A percentile compares a stretch with the other conserved stretches of the same genome.
Conservation (phyloP, 2,329 filamentous ascomycete species). For the Sporothrix pallida region DNA sequence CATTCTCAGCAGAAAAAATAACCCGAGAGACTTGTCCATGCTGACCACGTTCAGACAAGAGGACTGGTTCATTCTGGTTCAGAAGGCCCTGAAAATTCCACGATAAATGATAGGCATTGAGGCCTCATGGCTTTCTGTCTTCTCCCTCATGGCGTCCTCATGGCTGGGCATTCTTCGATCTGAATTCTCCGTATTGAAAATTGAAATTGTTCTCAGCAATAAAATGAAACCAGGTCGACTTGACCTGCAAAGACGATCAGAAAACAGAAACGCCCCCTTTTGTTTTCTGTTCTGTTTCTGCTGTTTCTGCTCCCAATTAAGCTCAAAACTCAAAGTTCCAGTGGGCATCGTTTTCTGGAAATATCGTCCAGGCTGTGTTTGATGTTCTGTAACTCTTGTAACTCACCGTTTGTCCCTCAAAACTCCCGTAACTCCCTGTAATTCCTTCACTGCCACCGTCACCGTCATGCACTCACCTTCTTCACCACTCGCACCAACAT, state of each 20-base stretch:
- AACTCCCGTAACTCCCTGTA: background rate
- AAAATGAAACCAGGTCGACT: conserved; percentile 6
- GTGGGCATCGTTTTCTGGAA: background rate
- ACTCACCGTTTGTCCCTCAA: background rate
- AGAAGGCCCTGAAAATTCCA: background rate
- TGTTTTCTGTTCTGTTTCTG: conserved; percentile 1
- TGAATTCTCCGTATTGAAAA: background rate
- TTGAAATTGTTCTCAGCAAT: background rate
- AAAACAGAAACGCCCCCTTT: conserved; percentile 4
- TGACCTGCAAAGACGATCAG: background rate
- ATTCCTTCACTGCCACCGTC: background rate
- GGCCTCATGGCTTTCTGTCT: background rate
- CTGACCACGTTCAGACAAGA: background rate
- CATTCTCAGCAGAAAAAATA: background rate
- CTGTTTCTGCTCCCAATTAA: background rate
- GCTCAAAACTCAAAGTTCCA: conserved; percentile 5
- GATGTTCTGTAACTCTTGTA: conserved; percentile 19
- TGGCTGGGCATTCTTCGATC: background rate
- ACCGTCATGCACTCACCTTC: background rate
- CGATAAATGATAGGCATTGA: background rate
- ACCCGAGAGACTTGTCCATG: conserved; percentile 8
- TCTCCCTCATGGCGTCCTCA: background rate
- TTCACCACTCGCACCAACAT: background rate
- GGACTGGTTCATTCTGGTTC: too few species aligned
- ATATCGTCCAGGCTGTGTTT: background rate